Evolutionary conservation across 2,329 filamentous ascomycete species (phyloP), one percentile per base, ranked within the genome.

Genomic region (Sphaerulina populicola): DNA sequence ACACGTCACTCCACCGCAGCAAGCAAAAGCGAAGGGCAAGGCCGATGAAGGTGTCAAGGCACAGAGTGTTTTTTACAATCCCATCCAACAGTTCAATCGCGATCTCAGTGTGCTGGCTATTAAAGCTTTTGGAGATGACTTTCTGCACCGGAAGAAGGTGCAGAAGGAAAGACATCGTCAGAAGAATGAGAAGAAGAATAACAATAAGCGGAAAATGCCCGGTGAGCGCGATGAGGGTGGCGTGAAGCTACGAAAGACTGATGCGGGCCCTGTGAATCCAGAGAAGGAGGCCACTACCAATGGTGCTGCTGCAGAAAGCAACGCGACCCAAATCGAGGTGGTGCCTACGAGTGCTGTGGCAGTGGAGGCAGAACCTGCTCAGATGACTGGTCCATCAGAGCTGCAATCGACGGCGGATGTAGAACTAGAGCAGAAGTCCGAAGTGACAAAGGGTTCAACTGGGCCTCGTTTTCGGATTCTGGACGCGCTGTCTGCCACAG

Each of bases 31-130:
- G 41, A 74, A 74, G 54, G 65, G 60, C 36, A 66, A 71, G 53
- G 59, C 68, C 27, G 68, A 68, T 51, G 65, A 74, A 51, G 51
- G 47, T 21, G 36, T 50, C 78, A 80, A 62, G 73, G 77, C 53
- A 78, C 85, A 91, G 62, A 74, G 76, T 31, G 94, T 98, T 50
- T 98, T 98, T 66, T 98, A 98, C 77, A 98, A 98, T 62, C 91
- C 93, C 0, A 96, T 98, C 49, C 93, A 98, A 67, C 93, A 98
- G 67, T 98, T 97, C 76, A 98, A 98, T 70, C 85, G 94, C 42
- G 93, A 98, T 66, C 71, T 98, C 58, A 96, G 88, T 54, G 88
- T 96, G 23, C 77, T 98, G 11, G 88, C 88, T 0, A 95, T 98
- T 68, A 88, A 87, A 64, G 86, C 86, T 0, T 95, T 91, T 67